Percentiles rank a stretch among this genome's conserved stretches.
phyloP scores from a whole-genome alignment of 202 grass and related monocot genomes.

The Carex sylvatica region DNA sequence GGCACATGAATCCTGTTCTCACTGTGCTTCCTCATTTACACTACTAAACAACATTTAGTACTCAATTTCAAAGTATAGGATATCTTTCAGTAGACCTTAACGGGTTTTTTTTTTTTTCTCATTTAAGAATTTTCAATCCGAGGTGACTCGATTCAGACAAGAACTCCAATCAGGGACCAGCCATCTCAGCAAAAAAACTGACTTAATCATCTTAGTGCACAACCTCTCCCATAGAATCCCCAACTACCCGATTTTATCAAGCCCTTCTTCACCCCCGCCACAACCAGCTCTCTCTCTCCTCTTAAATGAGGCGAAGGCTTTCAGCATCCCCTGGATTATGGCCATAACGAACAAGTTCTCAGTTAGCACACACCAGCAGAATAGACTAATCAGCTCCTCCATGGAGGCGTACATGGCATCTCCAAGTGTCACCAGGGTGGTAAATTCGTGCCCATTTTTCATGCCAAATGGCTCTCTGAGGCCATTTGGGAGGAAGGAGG shows the following conservation, averaged over 20 bases:
- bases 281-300: constrained; percentile 73
- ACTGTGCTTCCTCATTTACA: background rate
- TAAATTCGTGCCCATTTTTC: constrained; percentile 77
- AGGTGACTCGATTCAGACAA: constrained; percentile 64
- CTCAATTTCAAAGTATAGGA: background rate
- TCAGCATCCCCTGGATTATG: constrained; percentile 79
- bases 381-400: constrained; percentile 48
- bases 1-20: background rate
- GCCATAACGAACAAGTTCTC: constrained; percentile 93
- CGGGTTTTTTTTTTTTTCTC: background rate
- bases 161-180: constrained; percentile 52
- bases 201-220: constrained; percentile 88
- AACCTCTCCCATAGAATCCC: constrained; percentile 83
- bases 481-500: constrained; percentile 60
- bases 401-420: constrained; percentile 77
- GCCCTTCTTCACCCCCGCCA: constrained; percentile 31
- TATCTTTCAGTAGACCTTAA: constrained; percentile 4
- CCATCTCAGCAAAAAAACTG: constrained; percentile 66
- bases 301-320: constrained; percentile 70
- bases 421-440: constrained; percentile 52
- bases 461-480: constrained; percentile 43
- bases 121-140: constrained; percentile 60
- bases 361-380: constrained; percentile 69
- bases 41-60: background rate
- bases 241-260: constrained; percentile 35